Base-by-base conservation (phyloP, 139 green algal species). In the Monoraphidium neglectum region DNA sequence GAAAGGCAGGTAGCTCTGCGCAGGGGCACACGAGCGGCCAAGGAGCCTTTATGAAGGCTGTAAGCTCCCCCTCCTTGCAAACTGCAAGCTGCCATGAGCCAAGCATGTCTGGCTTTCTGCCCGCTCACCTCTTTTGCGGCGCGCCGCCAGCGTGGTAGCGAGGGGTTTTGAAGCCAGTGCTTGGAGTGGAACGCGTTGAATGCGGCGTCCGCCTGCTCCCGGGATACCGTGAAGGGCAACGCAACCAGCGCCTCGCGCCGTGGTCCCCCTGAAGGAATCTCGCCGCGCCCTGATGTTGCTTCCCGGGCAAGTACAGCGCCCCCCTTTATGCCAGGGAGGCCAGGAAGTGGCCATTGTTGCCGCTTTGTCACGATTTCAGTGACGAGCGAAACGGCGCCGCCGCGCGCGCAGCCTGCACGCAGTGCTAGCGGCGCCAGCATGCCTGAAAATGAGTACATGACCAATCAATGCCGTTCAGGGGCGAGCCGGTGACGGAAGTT, bases 1-100 rank as follows among this genome's bases (percentile, higher is more conserved):
- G 33, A 70, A 70, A 6, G 62, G 62, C 62, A 70, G 62, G 62
- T 32, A 70, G 62, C 23, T 47, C 33, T 68, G 51, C 51, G 21
- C 51, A 60, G 51, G 51, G 51, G 51, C 51, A 18, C 21, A 21
- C 51, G 18, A 28, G 51, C 18, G 51, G 18, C 18, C 51, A 60
- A 60, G 51, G 18, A 60, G 21, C 51, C 18, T 18, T 21, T 21
- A 60, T 21, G 21, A 60, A 21, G 51, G 21, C 18, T 18, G 51
- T 18, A 21, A 60, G 51, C 18, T 60, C 18, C 18, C 18, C 21
- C 51, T 21, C 18, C 18, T 21, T 60, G 18, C 18, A 60, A 18
- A 28, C 18, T 18, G 21, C 51, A 60, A 60, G 51, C 51, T 28
- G 18, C 18, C 18, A 28, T 18, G 18, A 28, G 51, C 18, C 21